Evolutionary conservation across 345 rosid species (phyloP), one percentile per base, ranked within the genome.

Genomic region (Brassica carinata): DNA sequence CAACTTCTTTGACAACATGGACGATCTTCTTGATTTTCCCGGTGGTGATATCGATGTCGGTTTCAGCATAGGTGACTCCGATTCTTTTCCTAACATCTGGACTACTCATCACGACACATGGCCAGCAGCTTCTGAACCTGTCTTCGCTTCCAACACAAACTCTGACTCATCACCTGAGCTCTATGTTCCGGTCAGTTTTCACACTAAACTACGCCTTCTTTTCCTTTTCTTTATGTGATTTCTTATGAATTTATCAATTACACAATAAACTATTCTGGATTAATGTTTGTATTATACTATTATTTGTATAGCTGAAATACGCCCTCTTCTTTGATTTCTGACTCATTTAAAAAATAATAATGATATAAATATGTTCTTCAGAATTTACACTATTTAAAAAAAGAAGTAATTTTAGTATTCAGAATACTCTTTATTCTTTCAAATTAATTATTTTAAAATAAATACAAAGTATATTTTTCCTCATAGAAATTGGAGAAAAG

Each of bases 1-100:
- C 33, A 89, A 90, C 88, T 93, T 93, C 92, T 92, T 96, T 82
- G 97, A 93, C 80, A 92, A 91, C 81, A 93, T 95, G 75, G 99
- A 95, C 53, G 98, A 95, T 82, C 77, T 94, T 55, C 87, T 94
- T 71, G 95, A 94, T 69, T 90, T 94, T 72, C 94, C 98, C 68
- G 69, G 78, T 78, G 99, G 88, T 48, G 98, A 93, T 27, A 79
- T 88, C 13, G 92, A 90, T 19, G 84, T 86, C 63, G 83, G 84
- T 1, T 64, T 89, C n/a, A 67, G 85, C 14, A 59, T 51, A 7
- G 58, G 18, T 51, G 58, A 51, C 19, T 51, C 33, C 73, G 80
- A 84, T 79, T 70, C 87, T 8, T 89, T 89, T 62, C 94, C 97
- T 13, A 80, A 80, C 70, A 64, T 92, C 72, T 93, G 97, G 99